Percentiles rank a stretch among this genome's conserved stretches.
Evolutionary conservation across 2,329 filamentous ascomycete species (phyloP).

Genomic region (Aspergillus chevalieri): DNA sequence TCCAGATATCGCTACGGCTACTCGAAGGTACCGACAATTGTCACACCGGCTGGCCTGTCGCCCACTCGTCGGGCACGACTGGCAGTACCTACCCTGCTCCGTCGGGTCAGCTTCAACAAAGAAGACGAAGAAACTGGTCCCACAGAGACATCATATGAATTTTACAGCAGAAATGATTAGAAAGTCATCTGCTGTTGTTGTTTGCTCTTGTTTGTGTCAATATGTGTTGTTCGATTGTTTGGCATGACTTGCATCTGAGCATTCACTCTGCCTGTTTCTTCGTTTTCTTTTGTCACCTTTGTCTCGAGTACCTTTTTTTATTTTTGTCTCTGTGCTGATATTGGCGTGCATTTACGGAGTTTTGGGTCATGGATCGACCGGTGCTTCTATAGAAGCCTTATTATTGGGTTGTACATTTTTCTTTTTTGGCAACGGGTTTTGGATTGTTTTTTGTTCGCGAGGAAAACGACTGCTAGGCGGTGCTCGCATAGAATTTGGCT

Average conservation of each 20-base stretch:
- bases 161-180: slow-evolving; percentile 29
- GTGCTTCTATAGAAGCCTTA: slow-evolving; percentile 9
- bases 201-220: slow-evolving; percentile 13
- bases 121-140: slow-evolving; percentile 34
- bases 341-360: slow-evolving; percentile 19
- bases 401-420: slow-evolving; percentile 4
- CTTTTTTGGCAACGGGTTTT: slow-evolving; percentile 9
- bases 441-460: slow-evolving; percentile 10
- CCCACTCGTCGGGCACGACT: slow-evolving; percentile 30
- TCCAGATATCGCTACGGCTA: slow-evolving; percentile 37
- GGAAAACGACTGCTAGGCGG: slow-evolving; percentile 11
- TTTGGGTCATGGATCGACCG: slow-evolving; percentile 17
- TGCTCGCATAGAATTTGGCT: slow-evolving; percentile 10
- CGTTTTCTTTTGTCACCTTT: slow-evolving; percentile 2
- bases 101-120: slow-evolving; percentile 32
- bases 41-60: slow-evolving; percentile 21
- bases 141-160: slow-evolving; percentile 35
- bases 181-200: slow-evolving; percentile 6
- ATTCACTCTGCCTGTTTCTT: slow-evolving; percentile 1
- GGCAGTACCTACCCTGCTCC: slow-evolving; percentile 30
- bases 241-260: slow-evolving; percentile 1
- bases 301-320: background rate
- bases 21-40: slow-evolving; percentile 22
- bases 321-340: slow-evolving; percentile 5
- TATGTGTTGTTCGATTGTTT: slow-evolving; percentile 4